phyloP scores from a whole-genome alignment of 2,329 filamentous ascomycete species.

The Trichophyton verrucosum region DNA sequence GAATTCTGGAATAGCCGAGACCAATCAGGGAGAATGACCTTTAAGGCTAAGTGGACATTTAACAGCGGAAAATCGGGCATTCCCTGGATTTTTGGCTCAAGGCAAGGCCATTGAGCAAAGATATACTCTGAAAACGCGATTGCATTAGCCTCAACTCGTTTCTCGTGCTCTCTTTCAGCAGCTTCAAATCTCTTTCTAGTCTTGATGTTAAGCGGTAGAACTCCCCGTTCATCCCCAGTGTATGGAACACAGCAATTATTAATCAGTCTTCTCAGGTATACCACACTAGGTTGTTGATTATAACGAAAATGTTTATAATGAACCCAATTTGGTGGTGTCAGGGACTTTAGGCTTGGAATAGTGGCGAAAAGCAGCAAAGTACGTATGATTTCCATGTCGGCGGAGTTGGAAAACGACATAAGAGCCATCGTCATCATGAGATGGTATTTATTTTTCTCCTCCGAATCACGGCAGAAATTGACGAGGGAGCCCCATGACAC shows the following conservation, averaged over 20 bases:
- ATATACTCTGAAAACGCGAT: conserved; percentile 13
- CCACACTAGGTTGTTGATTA: conserved; percentile 7
- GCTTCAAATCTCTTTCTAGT: conserved; percentile 6
- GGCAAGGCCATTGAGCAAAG: conserved; percentile 10
- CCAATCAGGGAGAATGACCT: conserved; percentile 37
- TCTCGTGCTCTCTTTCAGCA: conserved; percentile 5
- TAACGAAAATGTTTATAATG: conserved; percentile 8
- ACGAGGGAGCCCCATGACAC: conserved; percentile 8
- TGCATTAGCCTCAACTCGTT: conserved; percentile 6
- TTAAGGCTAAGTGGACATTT: conserved; percentile 23
- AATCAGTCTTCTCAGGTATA: conserved; percentile 7
- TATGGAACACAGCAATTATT: conserved; percentile 7
- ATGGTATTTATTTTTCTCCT: conserved; percentile 14
- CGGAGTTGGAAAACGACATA: conserved; percentile 18
- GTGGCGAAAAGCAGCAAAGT: conserved; percentile 14
- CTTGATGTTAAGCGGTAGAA: neutral
- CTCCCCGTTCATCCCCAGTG: conserved; percentile 3
- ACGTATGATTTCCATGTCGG: conserved; percentile 17
- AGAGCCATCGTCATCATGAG: conserved; percentile 22
- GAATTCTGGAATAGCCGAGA: conserved; percentile 37
- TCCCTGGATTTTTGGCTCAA: conserved; percentile 5
- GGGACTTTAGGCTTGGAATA: conserved; percentile 9
- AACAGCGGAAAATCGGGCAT: neutral
- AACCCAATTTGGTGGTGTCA: conserved; percentile 6
- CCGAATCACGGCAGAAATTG: conserved; percentile 9